Percentiles rank a stretch among this genome's conserved stretches.
phyloP scores from a whole-genome alignment of 2,329 filamentous ascomycete species.

The Byssothecium circinans region DNA sequence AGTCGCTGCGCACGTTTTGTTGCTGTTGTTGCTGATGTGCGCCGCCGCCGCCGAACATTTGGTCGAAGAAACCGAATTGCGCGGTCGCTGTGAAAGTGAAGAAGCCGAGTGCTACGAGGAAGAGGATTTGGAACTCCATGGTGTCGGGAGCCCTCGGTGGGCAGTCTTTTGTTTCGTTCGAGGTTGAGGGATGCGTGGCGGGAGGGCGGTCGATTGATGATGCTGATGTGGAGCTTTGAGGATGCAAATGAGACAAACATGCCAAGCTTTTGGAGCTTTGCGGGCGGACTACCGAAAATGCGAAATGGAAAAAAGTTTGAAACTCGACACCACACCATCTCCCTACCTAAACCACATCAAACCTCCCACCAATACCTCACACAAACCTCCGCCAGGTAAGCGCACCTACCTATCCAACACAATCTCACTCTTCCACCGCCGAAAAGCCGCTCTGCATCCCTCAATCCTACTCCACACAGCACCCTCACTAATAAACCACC shows the following conservation, averaged over 20 bases:
- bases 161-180: not conserved
- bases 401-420: not conserved
- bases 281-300: conserved; percentile 2
- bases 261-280: conserved; percentile 15
- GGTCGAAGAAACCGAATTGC: conserved; percentile 97
- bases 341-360: no score
- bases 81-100: conserved; percentile 66
- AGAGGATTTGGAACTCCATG: conserved; percentile 39
- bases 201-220: conserved; percentile 13
- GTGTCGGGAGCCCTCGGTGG: not conserved
- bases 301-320: not conserved
- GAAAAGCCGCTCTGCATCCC: not conserved
- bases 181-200: conserved; percentile 1
- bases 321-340: not conserved
- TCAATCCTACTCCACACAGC: not conserved
- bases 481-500: not conserved
- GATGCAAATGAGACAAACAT: conserved; percentile 18
- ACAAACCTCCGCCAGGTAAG: no score
- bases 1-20: conserved; percentile 84
- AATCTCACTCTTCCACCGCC: not conserved
- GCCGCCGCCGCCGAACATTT: conserved; percentile 80
- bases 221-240: conserved; percentile 26
- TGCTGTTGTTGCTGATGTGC: conserved; percentile 62
- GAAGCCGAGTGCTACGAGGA: conserved; percentile 46
- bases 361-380: not conserved